phyloP scores from a whole-genome alignment of 257 asterid genomes.

The Solanum okadae region DNA sequence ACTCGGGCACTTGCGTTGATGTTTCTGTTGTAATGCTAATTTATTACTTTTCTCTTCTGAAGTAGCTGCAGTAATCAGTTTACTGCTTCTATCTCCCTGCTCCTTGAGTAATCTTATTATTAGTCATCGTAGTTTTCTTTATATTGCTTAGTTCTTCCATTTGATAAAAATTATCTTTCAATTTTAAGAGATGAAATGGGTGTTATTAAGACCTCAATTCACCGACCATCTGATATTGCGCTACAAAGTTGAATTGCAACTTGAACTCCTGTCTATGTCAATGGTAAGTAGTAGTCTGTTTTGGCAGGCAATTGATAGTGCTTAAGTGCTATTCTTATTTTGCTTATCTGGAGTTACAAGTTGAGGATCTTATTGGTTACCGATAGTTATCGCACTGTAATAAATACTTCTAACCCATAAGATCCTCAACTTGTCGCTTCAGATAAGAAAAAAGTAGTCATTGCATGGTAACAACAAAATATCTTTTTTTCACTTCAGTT shows the following conservation, averaged over 20 bases:
- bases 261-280: background rate
- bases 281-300: background rate
- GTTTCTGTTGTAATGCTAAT: slow-evolving; percentile 8
- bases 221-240: background rate
- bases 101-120: background rate
- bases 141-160: background rate
- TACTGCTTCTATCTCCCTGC: background rate
- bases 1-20: slow-evolving; percentile 12
- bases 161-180: background rate
- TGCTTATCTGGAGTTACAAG: background rate
- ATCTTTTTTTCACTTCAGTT: background rate
- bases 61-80: slow-evolving; percentile 1
- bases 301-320: background rate
- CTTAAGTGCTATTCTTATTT: background rate
- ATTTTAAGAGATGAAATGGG: background rate
- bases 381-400: background rate
- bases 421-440: background rate
- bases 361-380: background rate
- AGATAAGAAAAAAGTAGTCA: background rate
- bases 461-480: background rate
- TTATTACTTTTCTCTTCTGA: background rate
- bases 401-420: background rate
- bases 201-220: background rate
- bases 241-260: background rate
- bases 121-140: background rate